phyloP scores from a whole-genome alignment of 202 grass and related monocot species.

The Elaeis oleifera region DNA sequence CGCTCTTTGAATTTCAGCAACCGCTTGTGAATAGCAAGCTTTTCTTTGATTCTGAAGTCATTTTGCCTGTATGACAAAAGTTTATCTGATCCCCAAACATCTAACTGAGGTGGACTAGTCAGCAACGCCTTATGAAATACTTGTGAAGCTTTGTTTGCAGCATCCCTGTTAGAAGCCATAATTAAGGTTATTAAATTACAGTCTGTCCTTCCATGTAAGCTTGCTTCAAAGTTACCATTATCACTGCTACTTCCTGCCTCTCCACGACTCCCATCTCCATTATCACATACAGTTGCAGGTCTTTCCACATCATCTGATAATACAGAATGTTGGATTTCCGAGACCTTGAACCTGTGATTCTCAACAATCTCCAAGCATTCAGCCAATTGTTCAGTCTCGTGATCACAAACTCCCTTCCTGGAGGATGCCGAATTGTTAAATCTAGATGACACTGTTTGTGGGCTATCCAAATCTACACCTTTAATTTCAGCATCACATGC shows the following conservation, averaged over 20 bases:
- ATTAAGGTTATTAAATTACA: slow-evolving; percentile 43
- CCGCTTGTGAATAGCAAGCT: slow-evolving; percentile 35
- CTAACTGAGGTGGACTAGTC: slow-evolving; percentile 20
- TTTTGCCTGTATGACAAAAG: slow-evolving; percentile 29
- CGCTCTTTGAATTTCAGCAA: slow-evolving; percentile 61
- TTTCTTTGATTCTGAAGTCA: slow-evolving; percentile 48
- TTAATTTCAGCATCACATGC: background rate
- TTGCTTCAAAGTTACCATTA: slow-evolving; percentile 7
- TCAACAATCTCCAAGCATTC: background rate
- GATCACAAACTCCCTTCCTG: background rate
- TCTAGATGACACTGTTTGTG: background rate
- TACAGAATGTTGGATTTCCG: background rate
- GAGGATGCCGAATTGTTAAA: background rate
- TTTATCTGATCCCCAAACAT: slow-evolving; percentile 34
- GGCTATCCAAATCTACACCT: background rate
- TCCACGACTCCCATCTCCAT: slow-evolving; percentile 9
- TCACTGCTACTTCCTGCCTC: slow-evolving; percentile 12
- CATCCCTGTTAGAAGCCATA: slow-evolving; percentile 38
- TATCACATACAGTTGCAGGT: slow-evolving; percentile 9
- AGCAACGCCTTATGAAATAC: slow-evolving; percentile 34
- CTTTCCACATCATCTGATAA: background rate
- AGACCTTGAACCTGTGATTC: slow-evolving; percentile 1
- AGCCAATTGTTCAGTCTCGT: background rate
- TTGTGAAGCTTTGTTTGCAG: slow-evolving; percentile 30
- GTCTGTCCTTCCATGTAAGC: slow-evolving; percentile 12